Evolutionary conservation across 139 green algal species (phyloP), one percentile per base, ranked within the genome.

Genomic region (Chara braunii): DNA sequence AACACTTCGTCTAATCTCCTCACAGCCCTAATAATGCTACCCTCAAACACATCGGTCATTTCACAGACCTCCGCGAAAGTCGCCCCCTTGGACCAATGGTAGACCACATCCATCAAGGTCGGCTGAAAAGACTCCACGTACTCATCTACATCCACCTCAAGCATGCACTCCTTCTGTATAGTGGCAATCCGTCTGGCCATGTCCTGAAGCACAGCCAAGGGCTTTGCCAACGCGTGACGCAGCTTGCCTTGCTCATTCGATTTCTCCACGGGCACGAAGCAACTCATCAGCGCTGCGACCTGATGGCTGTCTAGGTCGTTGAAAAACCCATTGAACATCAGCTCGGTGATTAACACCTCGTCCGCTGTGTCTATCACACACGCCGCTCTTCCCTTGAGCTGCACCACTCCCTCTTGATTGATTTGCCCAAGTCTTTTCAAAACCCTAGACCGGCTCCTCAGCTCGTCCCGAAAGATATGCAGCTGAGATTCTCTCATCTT

Each of bases 11-110:
- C 84, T 37, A 99, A 66, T 1, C 92, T 72, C 14, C 91, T 78
- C 11, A 85, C 82, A 3, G 80, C 85, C 1, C 92, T 80, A 7
- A 98, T 85, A 60, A 97, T 85, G 60, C 60, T 87, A 12, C 93
- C 93, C 76, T 98, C 93, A 72, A 94, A 97, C 0, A 95, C 77
- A 58, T 95, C 89, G n/a, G 88, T 92, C 70, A 79, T 74, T 4
- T 77, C 48, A 37, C 70, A 84, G 36, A 88, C 42, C 36, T 82
- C 53, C 3, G 60, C 56, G 53, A 77, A 79, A 3, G 14, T 68
- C 2, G 9, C 28, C 35, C 58, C 72, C 67, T 84, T 85, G 59
- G 70, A 81, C 86, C 87, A 94, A 22, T 56, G 43, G 74, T 88
- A 90, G 22, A 92, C 80, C 23, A 91, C 80, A 64, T 90, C 81